Conservation (phyloP, 2,329 filamentous ascomycete genomes). For the Apiospora malaysiana region DNA sequence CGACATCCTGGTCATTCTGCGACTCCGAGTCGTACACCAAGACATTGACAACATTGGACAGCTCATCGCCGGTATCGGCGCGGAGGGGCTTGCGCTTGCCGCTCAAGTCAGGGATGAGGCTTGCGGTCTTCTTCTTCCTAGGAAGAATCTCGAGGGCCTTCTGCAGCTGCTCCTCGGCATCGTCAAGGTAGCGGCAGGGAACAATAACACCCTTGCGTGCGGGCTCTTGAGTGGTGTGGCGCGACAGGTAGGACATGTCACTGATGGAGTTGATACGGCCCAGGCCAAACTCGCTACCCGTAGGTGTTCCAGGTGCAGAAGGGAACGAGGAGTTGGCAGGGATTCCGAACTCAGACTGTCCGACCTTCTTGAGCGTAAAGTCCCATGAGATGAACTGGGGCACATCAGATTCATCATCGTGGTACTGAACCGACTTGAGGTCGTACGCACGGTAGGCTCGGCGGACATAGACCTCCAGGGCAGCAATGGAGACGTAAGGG, state of each 20-base stretch:
- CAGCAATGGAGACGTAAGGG: slow-evolving; percentile 90
- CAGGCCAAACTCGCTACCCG: slow-evolving; percentile 62
- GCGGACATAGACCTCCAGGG: slow-evolving; percentile 94
- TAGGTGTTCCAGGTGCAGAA: slow-evolving; percentile 81
- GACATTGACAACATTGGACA: slow-evolving; percentile 91
- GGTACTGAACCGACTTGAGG: slow-evolving; percentile 87
- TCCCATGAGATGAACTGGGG: slow-evolving; percentile 91
- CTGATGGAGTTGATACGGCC: slow-evolving; percentile 93
- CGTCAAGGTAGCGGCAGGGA: slow-evolving; percentile 91
- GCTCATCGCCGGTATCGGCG: slow-evolving; percentile 71
- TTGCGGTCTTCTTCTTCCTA: slow-evolving; percentile 60
- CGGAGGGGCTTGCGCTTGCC: slow-evolving; percentile 71
- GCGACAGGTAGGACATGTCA: slow-evolving; percentile 88
- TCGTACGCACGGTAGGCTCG: slow-evolving; percentile 96
- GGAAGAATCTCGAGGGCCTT: slow-evolving; percentile 88
- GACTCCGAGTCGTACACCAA: slow-evolving; percentile 89
- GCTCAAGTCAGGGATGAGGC: slow-evolving; percentile 74
- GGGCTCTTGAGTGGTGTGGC: slow-evolving; percentile 76
- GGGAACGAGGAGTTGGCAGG: slow-evolving; percentile 80
- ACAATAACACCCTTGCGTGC: slow-evolving; percentile 92
- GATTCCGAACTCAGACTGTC: slow-evolving; percentile 86
- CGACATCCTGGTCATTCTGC: slow-evolving; percentile 79
- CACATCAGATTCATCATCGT: slow-evolving; percentile 71
- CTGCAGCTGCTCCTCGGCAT: slow-evolving; percentile 84
- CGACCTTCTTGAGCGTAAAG: slow-evolving; percentile 92